Conservation (phyloP, 495 filamentous ascomycete species). For the Aspergillus steynii region DNA sequence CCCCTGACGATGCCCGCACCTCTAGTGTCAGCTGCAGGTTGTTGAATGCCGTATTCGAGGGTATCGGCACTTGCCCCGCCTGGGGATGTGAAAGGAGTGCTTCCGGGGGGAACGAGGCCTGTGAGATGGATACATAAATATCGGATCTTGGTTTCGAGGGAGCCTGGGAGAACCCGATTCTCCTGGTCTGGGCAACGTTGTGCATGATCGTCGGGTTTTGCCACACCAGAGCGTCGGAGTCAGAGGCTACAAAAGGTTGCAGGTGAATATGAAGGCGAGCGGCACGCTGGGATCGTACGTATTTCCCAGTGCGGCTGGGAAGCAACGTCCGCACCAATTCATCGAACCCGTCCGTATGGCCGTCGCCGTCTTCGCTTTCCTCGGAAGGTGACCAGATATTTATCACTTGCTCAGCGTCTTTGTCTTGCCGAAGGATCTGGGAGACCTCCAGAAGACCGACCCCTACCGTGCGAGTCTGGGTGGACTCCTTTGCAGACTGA, state of each 20-base stretch:
- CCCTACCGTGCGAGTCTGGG: conserved; percentile 69
- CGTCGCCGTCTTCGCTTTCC: conserved; percentile 54
- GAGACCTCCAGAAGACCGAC: conserved; percentile 82
- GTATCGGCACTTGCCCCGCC: conserved; percentile 70
- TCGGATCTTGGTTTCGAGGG: conserved; percentile 86
- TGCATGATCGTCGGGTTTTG: conserved; percentile 87
- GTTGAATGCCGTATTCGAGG: conserved; percentile 56
- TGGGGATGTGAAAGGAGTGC: conserved; percentile 78
- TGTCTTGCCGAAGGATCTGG: conserved; percentile 70
- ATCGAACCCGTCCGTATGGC: conserved; percentile 66
- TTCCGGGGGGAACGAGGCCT: conserved; percentile 71
- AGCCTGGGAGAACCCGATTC: conserved; percentile 94
- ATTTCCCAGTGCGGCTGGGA: conserved; percentile 69
- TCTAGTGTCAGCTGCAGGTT: conserved; percentile 90
- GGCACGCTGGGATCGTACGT: conserved; percentile 66
- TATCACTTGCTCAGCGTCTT: conserved; percentile 74
- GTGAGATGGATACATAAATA: conserved; percentile 85
- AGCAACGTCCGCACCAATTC: conserved; percentile 72
- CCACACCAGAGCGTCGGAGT: conserved; percentile 77
- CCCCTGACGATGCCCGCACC: conserved; percentile 73
- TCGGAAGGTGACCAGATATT: conserved; percentile 74
- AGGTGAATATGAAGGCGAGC: conserved; percentile 76
- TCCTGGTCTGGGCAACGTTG: conserved; percentile 72
- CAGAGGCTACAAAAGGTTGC: conserved; percentile 69
- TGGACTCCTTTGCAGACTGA: conserved; percentile 42